Base-by-base conservation (phyloP, 768 basidiomycete species). In the Tephrocybe sp. region DNA sequence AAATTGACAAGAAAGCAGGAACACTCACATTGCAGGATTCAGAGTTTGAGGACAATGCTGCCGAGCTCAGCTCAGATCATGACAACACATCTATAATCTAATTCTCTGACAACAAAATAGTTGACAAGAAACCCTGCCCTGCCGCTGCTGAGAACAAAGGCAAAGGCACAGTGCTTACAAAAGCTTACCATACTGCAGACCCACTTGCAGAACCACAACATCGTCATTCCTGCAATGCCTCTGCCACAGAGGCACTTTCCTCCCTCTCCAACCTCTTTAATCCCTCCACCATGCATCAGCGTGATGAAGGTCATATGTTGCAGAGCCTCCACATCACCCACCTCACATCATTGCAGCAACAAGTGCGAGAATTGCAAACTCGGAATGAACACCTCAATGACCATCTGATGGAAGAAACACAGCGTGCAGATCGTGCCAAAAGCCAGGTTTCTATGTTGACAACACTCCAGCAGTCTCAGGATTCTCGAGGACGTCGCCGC, bases 381-480 rank as follows among this genome's bases (percentile, higher is more conserved):
- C 18, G 21, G 15, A 38, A 21, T 9, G 40, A 48, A 30, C 18
- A 26, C 17, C 37, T 48, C n/a, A 26, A 39, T 15, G 43, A 50
- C 21, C 21, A 15, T n/a, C 34, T 36, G 11, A 15, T 15, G 15
- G 34, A 36, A 4, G 34, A 36, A 45, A 40, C 42, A 6, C 30
- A 45, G 12, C 50, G 50, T 51, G 55, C 55, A 38, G 58, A 59
- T 44, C 48, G 26, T 43, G 52, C 48, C 14, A 55, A 53, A 47
- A 45, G 41, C 37, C 45, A 49, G 37, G 36, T 50, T 41, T 32
- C 43, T 42, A 30, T 44, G 50, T 42, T 26, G 6, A n/a, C 25
- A 26, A 48, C 41, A 30, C 42, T 46, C 26, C 40, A 53, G 38
- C 40, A 36, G 43, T 50, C 34, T 32, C 17, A 45, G 32, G n/a